These are phyloP conservation scores for Cyberlindnera subsufficiens DNA, from an alignment of 805 yeast genomes.

Conservation along the genomic window DNA sequence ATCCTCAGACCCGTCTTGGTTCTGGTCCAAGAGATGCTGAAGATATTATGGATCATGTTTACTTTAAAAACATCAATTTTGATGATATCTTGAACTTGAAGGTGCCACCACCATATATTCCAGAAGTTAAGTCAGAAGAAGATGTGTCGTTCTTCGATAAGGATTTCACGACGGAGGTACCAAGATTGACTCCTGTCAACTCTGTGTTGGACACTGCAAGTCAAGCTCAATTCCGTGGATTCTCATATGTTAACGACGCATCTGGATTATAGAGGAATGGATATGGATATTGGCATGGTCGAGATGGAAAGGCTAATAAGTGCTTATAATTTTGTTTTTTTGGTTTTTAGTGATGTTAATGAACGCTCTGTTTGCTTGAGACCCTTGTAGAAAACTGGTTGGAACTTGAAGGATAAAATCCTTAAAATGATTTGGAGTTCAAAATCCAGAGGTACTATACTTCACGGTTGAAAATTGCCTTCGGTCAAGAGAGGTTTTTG, in stretches of 20 bases:
- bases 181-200: conserved; percentile 91
- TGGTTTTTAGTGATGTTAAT: no score
- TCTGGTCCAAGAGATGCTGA: conserved; percentile 82
- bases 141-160: conserved; percentile 92
- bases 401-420: no score
- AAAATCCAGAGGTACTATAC: no score
- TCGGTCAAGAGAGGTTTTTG: no score
- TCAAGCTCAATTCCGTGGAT: conserved; percentile 97
- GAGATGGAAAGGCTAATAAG: neutral
- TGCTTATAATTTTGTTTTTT: no score
- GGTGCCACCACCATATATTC: conserved; percentile 85
- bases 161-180: conserved; percentile 91
- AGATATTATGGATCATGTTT: conserved; percentile 94
- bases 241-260: conserved; percentile 77
- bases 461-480: no score
- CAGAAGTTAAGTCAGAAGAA: conserved; percentile 80
- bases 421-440: no score
- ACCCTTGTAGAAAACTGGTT: no score
- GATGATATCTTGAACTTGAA: conserved; percentile 72
- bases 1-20: conserved; percentile 80
- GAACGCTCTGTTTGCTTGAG: no score
- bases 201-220: conserved; percentile 76
- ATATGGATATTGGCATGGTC: no score
- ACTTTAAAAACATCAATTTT: conserved; percentile 84
- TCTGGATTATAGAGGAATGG: conserved; percentile 24